These are phyloP conservation scores for Pseudonitzschia multistriata DNA, from an alignment of 108 stramenopile genomes.

Conservation along the genomic window DNA sequence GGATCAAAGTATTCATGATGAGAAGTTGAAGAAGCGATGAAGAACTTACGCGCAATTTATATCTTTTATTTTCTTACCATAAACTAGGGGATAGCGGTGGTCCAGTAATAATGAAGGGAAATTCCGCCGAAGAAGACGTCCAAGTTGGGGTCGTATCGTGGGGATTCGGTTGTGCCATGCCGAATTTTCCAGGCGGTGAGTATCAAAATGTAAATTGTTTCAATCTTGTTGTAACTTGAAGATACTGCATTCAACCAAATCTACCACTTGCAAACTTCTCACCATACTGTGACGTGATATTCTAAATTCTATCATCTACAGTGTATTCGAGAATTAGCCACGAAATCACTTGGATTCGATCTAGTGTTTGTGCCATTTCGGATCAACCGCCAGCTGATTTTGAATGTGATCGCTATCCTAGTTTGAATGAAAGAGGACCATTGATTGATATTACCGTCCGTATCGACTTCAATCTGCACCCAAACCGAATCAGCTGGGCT, in stretches of 20 bases:
- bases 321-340: slow-evolving; percentile 10
- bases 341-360: neutral
- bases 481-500: slow-evolving; percentile 4
- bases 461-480: neutral
- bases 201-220: neutral
- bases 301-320: neutral
- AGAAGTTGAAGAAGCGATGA: neutral
- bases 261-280: too few relatives aligned
- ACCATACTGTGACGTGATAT: neutral
- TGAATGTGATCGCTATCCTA: neutral
- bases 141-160: slow-evolving; percentile 28
- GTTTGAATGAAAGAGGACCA: neutral
- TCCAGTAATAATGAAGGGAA: slow-evolving; percentile 1
- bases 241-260: neutral
- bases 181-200: slow-evolving; percentile 45
- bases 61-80: neutral
- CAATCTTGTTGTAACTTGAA: neutral
- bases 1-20: neutral
- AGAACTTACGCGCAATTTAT: neutral
- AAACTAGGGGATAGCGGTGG: slow-evolving; percentile 8
- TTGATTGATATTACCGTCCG: neutral
- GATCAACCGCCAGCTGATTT: neutral
- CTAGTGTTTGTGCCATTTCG: slow-evolving; percentile 6
- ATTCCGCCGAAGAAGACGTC: slow-evolving; percentile 4
- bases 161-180: slow-evolving; percentile 27